Conservation (phyloP, 768 basidiomycete species). For the Hydnomerulius pinastri region DNA sequence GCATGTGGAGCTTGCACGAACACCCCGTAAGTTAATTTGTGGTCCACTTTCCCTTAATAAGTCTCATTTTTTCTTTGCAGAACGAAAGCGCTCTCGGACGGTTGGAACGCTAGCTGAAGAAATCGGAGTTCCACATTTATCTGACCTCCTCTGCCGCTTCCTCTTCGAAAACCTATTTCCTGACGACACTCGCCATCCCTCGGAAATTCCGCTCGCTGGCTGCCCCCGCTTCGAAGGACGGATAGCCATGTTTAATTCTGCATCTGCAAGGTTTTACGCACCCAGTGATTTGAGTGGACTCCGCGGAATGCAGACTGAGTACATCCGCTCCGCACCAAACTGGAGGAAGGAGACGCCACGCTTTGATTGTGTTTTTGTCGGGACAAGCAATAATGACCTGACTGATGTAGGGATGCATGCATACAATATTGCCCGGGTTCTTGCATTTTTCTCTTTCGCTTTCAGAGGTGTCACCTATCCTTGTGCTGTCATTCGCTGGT, state of each 20-base stretch:
- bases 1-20: not conserved
- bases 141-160: not conserved
- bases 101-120: not conserved
- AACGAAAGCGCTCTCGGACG: not conserved
- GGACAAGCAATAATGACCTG: not conserved
- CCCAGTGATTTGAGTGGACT: slow-evolving; percentile 29
- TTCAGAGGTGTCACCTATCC: slow-evolving; percentile 1
- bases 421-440: slow-evolving; percentile 15
- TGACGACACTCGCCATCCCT: slow-evolving; percentile 4
- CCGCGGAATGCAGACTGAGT: slow-evolving; percentile 26
- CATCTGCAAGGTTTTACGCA: slow-evolving; percentile 23
- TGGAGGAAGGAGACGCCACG: slow-evolving; percentile 15
- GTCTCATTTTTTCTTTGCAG: no score
- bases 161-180: slow-evolving; percentile 3
- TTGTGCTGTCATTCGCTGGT: slow-evolving; percentile 25
- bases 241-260: slow-evolving; percentile 22
- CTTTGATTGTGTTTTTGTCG: slow-evolving; percentile 25
- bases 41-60: not conserved
- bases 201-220: not conserved
- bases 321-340: slow-evolving; percentile 17
- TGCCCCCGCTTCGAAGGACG: slow-evolving; percentile 1
- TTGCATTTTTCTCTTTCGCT: slow-evolving; percentile 23
- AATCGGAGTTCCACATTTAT: not conserved
- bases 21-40: not conserved
- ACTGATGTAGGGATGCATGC: slow-evolving; percentile 19